Percentiles rank a stretch among this genome's conserved stretches.
Evolutionary conservation across 176 grass and related monocot species (phyloP).

Genomic region (Aegilops sharonensis): DNA sequence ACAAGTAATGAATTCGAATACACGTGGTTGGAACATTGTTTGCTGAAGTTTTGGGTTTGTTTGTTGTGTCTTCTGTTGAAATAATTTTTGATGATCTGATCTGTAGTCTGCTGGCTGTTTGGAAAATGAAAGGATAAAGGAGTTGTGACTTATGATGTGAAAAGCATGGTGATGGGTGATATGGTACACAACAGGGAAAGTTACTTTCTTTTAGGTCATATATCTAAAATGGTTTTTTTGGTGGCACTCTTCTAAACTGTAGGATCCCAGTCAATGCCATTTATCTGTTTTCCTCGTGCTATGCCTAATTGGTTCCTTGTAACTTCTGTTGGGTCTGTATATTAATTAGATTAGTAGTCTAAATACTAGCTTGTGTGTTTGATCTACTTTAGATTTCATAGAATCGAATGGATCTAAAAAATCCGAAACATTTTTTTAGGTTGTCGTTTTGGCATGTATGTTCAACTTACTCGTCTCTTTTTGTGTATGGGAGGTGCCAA

Average conservation of each 20-base stretch:
- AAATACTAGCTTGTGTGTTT: not conserved
- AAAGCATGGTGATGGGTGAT: not conserved
- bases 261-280: not conserved
- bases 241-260: not conserved
- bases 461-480: not conserved
- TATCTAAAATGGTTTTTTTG: not conserved
- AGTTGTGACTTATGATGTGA: constrained; percentile 1
- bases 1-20: not conserved
- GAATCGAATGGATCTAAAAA: not conserved
- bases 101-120: not conserved
- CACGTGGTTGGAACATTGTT: not conserved
- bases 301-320: not conserved
- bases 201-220: constrained; percentile 4
- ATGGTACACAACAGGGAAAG: not conserved
- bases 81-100: not conserved
- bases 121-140: not conserved
- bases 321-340: not conserved
- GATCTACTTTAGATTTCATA: not conserved
- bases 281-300: not conserved
- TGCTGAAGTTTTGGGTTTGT: not conserved
- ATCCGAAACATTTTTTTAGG: not conserved
- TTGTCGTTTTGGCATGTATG: not conserved
- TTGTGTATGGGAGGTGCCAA: constrained; percentile 1
- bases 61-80: not conserved
- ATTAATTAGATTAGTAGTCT: not conserved